phyloP scores from a whole-genome alignment of 441 rosid genomes.

The Pelargonium citronellum region DNA sequence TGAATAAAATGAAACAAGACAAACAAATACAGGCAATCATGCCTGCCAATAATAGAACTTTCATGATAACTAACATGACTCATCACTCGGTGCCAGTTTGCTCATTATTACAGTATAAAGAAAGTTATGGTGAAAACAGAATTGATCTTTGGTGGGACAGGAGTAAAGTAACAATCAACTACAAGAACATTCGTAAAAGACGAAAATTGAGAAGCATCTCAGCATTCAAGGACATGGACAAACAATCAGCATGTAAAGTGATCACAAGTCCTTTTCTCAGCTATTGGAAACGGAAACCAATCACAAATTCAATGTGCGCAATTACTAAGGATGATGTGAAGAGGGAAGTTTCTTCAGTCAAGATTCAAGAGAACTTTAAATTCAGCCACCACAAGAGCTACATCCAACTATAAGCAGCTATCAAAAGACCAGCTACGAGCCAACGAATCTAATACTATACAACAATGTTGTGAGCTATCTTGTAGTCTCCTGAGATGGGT shows the following conservation, averaged over 20 bases:
- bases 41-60: background rate
- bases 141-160: background rate
- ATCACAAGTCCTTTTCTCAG: background rate
- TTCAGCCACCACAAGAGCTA: background rate
- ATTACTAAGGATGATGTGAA: slow-evolving; percentile 4
- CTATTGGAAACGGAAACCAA: background rate
- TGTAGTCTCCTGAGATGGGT: background rate
- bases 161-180: background rate
- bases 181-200: background rate
- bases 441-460: background rate
- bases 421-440: background rate
- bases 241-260: background rate
- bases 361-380: background rate
- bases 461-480: background rate
- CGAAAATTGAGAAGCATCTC: slow-evolving; percentile 21
- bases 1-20: background rate
- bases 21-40: background rate
- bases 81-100: background rate
- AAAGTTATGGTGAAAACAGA: background rate
- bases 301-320: background rate
- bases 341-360: slow-evolving; percentile 16
- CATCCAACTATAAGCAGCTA: background rate
- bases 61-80: background rate
- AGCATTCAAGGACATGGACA: background rate
- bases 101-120: background rate